phyloP scores from a whole-genome alignment of 208 protist species.

The Naegleria fowleri region DNA sequence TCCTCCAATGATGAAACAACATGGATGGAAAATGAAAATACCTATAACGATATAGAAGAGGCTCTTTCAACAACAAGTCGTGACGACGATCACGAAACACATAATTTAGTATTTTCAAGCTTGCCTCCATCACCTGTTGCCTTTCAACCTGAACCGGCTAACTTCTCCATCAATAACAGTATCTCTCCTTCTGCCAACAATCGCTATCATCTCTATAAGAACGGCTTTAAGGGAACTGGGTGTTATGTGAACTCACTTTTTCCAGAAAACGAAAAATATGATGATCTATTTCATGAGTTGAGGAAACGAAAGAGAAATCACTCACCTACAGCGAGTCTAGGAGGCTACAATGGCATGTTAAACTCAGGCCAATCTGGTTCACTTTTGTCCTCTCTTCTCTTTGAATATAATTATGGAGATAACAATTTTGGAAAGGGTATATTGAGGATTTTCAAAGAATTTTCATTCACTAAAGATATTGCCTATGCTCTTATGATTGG shows the following conservation, averaged over 20 bases:
- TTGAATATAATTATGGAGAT: neutral
- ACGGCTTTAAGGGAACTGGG: neutral
- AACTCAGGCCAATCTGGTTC: neutral
- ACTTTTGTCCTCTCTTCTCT: neutral
- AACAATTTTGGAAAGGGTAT: neutral
- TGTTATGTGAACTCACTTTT: neutral
- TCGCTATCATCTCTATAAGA: neutral
- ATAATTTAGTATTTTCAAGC: neutral
- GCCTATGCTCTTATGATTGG: neutral
- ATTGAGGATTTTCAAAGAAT: neutral
- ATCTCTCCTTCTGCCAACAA: neutral
- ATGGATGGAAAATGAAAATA: neutral
- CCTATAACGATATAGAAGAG: neutral
- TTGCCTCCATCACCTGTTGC: neutral
- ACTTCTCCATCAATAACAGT: neutral
- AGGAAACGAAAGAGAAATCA: neutral
- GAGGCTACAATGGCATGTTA: neutral
- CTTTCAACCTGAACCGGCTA: neutral
- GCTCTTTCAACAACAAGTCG: neutral
- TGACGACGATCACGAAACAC: neutral
- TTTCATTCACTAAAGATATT: conserved; percentile 13
- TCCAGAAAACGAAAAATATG: neutral
- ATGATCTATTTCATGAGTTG: neutral
- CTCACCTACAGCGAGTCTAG: neutral
- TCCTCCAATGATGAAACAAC: neutral